Evolutionary conservation across 2,329 filamentous ascomycete species (phyloP).

Genomic region (Claviceps sp.): DNA sequence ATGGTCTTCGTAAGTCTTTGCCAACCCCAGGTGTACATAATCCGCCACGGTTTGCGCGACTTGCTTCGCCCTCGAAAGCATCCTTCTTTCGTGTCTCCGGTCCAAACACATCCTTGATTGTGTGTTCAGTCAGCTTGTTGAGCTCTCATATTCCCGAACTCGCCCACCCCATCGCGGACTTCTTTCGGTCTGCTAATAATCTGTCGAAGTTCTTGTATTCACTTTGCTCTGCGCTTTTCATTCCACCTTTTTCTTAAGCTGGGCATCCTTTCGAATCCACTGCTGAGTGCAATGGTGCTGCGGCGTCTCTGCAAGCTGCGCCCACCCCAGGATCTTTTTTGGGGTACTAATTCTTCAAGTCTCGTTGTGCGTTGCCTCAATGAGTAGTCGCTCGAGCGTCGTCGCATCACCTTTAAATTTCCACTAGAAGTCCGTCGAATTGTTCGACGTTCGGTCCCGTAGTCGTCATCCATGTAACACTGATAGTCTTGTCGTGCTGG

Average conservation of each 20-base stretch:
- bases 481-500: constrained; percentile 32
- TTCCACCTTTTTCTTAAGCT: constrained; percentile 42
- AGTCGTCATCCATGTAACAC: constrained; percentile 18
- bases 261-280: constrained; percentile 37
- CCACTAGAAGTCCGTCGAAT: constrained; percentile 47
- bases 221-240: constrained; percentile 45
- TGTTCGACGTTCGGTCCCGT: constrained; percentile 38
- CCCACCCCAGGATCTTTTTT: constrained; percentile 19
- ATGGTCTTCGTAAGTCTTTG: constrained; percentile 5
- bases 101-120: neutral
- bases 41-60: no score
- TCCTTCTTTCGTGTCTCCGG: no score
- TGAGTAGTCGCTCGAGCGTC: constrained; percentile 35
- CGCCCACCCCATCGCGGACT: constrained; percentile 44
- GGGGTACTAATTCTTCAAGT: constrained; percentile 19
- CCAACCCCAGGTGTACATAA: neutral
- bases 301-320: constrained; percentile 15
- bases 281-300: constrained; percentile 22
- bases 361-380: constrained; percentile 14
- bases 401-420: constrained; percentile 44
- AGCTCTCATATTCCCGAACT: constrained; percentile 21
- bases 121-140: neutral
- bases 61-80: neutral
- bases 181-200: constrained; percentile 48
- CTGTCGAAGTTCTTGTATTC: constrained; percentile 42